Evolutionary conservation across 371 early-diverging fungal species (phyloP).

Genomic region (Syncephalastrum monosporum): DNA sequence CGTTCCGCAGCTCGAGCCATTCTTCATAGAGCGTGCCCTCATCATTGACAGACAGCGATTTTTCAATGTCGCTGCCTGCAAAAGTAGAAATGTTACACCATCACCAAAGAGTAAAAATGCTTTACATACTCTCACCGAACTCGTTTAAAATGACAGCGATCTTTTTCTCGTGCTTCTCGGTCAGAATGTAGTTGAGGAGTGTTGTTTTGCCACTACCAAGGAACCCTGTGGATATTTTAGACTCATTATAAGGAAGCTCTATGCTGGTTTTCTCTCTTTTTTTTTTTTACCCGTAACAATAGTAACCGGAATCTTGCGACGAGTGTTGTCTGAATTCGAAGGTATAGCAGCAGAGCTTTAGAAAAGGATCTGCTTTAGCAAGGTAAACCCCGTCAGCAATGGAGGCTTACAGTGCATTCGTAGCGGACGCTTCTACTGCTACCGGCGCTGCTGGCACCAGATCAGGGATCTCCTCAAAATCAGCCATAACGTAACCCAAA

Average conservation of each 20-base stretch:
- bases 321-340: conserved; percentile 6
- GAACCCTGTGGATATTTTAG: conserved; percentile 53
- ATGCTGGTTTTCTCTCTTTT: background rate
- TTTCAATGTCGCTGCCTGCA: conserved; percentile 89
- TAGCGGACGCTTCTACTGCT: too few species aligned
- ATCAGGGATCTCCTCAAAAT: conserved; percentile 57
- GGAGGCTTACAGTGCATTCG: conserved; percentile 11
- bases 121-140: conserved; percentile 69
- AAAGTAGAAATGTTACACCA: background rate
- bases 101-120: background rate
- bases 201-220: conserved; percentile 96
- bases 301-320: conserved; percentile 69
- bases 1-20: conserved; percentile 96
- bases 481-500: conserved; percentile 11
- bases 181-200: conserved; percentile 85
- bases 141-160: conserved; percentile 95
- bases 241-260: too few species aligned
- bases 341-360: background rate
- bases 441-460: conserved; percentile 34
- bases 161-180: conserved; percentile 86
- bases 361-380: background rate
- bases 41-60: conserved; percentile 77
- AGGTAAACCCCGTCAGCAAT: background rate
- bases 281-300: conserved; percentile 58
- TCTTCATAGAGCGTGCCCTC: conserved; percentile 89